Conservation (phyloP, 495 filamentous ascomycete species). For the Penicillium ochrochloron region DNA sequence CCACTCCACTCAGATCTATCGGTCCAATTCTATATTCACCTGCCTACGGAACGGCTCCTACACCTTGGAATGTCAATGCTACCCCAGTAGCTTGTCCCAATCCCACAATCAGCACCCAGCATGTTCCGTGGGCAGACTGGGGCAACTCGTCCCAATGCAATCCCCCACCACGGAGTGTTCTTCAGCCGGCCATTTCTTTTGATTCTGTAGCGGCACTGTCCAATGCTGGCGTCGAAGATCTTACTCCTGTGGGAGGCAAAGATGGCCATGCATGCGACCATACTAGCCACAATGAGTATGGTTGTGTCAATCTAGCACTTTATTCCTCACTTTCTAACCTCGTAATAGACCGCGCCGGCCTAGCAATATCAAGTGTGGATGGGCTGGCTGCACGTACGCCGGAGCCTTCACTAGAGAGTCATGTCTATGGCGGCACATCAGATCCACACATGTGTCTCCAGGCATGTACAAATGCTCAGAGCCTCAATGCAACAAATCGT, state of each 20-base stretch:
- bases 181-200: neutral
- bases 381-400: constrained; percentile 23
- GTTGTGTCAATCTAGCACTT: neutral
- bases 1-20: neutral
- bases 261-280: neutral
- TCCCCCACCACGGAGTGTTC: neutral
- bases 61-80: neutral
- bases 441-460: constrained; percentile 27
- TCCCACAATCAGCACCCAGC: neutral
- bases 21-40: neutral
- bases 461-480: constrained; percentile 19
- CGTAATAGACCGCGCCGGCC: neutral
- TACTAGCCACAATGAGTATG: neutral
- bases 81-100: neutral
- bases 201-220: neutral
- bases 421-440: constrained; percentile 29
- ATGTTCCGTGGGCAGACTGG: neutral
- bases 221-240: neutral
- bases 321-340: neutral
- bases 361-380: constrained; percentile 19
- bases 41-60: neutral
- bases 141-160: neutral
- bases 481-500: constrained; percentile 17
- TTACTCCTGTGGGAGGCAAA: neutral
- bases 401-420: constrained; percentile 22